Base-by-base conservation (phyloP, 2,329 filamentous ascomycete species). In the Sporothrix schenckii region DNA sequence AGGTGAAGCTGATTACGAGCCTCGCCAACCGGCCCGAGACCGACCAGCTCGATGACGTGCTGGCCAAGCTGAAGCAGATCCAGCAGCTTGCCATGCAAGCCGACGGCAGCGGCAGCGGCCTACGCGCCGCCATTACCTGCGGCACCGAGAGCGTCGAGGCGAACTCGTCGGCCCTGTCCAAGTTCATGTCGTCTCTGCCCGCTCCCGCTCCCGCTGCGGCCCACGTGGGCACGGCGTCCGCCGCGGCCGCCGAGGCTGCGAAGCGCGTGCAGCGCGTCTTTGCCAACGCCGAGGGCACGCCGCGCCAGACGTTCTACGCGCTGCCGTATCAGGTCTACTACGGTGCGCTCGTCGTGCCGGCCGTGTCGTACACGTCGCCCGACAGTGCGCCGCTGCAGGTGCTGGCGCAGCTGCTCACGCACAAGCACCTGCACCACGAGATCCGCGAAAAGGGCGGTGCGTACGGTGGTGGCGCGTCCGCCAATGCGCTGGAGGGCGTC, bases 321-420 rank as follows among this genome's bases (percentile, higher is more conserved):
- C 85, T 99, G 21, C 95, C 95, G 0, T 99, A 97, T 80, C 95
- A 99, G 80, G 95, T 99, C 47, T 97, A 97, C 78, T 98, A 98
- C 78, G 93, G 94, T 9, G 91, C 90, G 19, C 85, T 95, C 58
- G 91, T 93, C 21, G 81, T 97, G 16, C 89, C 92, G 7, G 97
- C 94, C 0, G 91, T 91, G 0, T 92, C 94, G 0, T 99, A 97
- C 80, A 90, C 88, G 3, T 88, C 92, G 56, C 79, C 89, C 0
- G 86, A 91, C 68, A 89, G 91, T 53, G 92, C 95, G 1, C 87
- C 93, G 0, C 88, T 98, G 19, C 93, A 94, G 76, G 91, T 98
- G 53, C 88, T 99, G 27, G 89, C 94, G 14, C 93, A 97, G 78
- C 88, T 99, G 21, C 87, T 99, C 44, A 98, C 94, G 0, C 94